Evolutionary conservation across 306 rosid species (phyloP).

Genomic region (Ceratonia siliqua): DNA sequence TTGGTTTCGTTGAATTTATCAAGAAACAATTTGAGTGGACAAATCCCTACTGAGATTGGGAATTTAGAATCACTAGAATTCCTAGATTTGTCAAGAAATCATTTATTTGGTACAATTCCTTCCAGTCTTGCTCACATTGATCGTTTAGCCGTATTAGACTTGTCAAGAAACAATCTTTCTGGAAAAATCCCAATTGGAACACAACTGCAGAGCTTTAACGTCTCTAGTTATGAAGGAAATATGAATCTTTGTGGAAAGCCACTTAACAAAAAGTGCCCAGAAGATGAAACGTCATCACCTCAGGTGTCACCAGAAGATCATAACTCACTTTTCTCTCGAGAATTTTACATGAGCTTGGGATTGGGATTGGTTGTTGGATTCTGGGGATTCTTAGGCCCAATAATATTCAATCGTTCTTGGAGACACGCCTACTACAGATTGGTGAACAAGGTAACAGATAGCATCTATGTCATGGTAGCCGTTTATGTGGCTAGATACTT

Average conservation of each 20-base stretch:
- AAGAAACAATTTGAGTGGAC: constrained; percentile 2
- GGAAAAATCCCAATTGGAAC: constrained; percentile 29
- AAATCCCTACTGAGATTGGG: constrained; percentile 4
- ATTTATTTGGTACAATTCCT: constrained; percentile 9
- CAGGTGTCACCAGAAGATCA: neutral
- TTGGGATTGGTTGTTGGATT: neutral
- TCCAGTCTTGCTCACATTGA: neutral
- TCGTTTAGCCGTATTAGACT: neutral
- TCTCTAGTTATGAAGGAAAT: constrained; percentile 4
- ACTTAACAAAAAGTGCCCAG: neutral
- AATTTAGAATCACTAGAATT: constrained; percentile 19
- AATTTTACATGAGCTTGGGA: neutral
- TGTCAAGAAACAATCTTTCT: constrained; percentile 21
- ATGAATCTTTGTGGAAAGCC: constrained; percentile 17
- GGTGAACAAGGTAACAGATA: neutral
- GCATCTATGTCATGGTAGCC: neutral
- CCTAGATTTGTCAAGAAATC: constrained; percentile 26
- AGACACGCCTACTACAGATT: neutral
- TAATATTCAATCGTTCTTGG: neutral
- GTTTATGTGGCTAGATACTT: no score
- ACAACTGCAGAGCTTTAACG: constrained; percentile 5
- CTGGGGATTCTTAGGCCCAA: neutral
- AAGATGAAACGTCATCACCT: neutral
- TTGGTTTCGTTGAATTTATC: constrained; percentile 25
- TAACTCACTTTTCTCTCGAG: no score